These are phyloP conservation scores for Calonectria hawksworthii DNA, from an alignment of 2,329 filamentous ascomycete genomes.

Conservation along the genomic window DNA sequence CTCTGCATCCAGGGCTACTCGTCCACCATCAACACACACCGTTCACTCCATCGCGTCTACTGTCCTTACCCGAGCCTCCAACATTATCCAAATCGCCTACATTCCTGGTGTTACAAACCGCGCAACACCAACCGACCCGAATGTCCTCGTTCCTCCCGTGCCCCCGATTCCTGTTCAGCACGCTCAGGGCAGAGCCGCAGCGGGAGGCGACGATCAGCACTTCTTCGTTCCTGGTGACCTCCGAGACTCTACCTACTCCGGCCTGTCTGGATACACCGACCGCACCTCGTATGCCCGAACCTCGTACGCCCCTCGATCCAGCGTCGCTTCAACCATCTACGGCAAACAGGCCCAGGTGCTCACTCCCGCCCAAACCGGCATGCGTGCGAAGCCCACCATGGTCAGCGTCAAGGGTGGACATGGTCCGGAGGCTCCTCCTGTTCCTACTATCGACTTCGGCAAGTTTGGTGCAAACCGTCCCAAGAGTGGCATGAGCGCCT, in stretches of 20 bases:
- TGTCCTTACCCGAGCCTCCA: conserved; percentile 94
- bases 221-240: conserved; percentile 95
- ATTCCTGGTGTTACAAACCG: conserved; percentile 97
- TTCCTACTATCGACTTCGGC: conserved; percentile 78
- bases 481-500: conserved; percentile 70
- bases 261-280: conserved; percentile 74
- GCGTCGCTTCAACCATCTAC: conserved; percentile 94
- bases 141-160: conserved; percentile 88
- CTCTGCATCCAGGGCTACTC: conserved; percentile 52
- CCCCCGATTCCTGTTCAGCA: conserved; percentile 86
- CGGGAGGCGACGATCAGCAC: conserved; percentile 80
- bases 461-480: conserved; percentile 66
- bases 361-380: conserved; percentile 87
- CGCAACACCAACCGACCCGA: conserved; percentile 85
- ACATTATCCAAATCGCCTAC: conserved; percentile 99
- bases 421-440: conserved; percentile 74
- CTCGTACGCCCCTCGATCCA: conserved; percentile 74
- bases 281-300: conserved; percentile 72
- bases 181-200: conserved; percentile 61
- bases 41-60: conserved; percentile 94
- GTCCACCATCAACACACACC: conserved; percentile 85
- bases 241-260: conserved; percentile 91
- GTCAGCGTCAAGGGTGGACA: conserved; percentile 85
- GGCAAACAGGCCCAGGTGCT: conserved; percentile 89
- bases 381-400: conserved; percentile 90